phyloP scores from a whole-genome alignment of 352 stramenopile genomes.

The Phytopythium cucurbitacearum region DNA sequence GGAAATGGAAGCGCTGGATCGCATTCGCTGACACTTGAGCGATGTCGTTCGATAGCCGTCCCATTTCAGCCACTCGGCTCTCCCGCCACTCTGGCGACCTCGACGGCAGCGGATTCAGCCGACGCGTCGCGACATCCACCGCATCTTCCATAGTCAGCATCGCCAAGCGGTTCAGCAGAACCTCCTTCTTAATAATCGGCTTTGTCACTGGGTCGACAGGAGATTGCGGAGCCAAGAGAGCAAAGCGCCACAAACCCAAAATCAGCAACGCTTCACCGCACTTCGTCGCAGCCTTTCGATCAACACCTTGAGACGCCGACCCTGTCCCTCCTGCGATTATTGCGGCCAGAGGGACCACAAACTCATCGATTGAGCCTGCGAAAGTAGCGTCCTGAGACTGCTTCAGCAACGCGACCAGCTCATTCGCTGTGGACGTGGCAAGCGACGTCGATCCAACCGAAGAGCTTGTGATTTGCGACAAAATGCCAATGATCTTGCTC shows the following conservation, averaged over 20 bases:
- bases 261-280: constrained; percentile 85
- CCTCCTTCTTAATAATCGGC: constrained; percentile 91
- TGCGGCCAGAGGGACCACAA: constrained; percentile 30
- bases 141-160: constrained; percentile 61
- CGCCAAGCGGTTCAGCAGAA: constrained; percentile 86
- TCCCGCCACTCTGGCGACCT: constrained; percentile 15
- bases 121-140: constrained; percentile 52
- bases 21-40: constrained; percentile 25
- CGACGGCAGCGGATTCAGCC: constrained; percentile 39
- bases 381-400: constrained; percentile 35
- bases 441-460: constrained; percentile 12
- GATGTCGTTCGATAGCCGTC: background rate
- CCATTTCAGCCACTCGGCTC: background rate
- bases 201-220: constrained; percentile 95
- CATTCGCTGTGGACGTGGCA: background rate
- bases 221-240: constrained; percentile 90
- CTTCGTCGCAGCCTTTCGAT: background rate
- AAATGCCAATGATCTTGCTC: constrained; percentile 16
- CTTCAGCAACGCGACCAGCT: constrained; percentile 25
- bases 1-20: constrained; percentile 44
- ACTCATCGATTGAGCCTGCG: constrained; percentile 23
- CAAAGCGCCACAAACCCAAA: constrained; percentile 91
- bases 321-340: constrained; percentile 26
- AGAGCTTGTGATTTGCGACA: constrained; percentile 14
- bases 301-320: background rate